phyloP scores from a whole-genome alignment of 257 asterid species.

The Gentiana dahurica region DNA sequence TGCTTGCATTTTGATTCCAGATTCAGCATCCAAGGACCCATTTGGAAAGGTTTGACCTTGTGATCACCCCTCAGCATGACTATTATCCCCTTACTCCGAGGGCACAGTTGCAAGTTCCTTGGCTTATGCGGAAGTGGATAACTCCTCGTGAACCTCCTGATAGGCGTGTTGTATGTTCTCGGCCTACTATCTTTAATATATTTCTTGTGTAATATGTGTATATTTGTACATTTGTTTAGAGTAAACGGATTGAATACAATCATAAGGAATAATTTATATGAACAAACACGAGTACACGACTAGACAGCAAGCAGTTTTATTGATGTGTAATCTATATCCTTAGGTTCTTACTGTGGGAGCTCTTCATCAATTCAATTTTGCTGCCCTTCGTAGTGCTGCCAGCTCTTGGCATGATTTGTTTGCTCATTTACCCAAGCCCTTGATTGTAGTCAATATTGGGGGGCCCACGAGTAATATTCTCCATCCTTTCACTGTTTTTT shows the following conservation, averaged over 20 bases:
- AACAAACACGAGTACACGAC: no score
- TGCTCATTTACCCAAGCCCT: slow-evolving; percentile 79
- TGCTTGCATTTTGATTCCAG: slow-evolving; percentile 33
- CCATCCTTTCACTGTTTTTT: slow-evolving; percentile 9
- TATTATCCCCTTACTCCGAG: slow-evolving; percentile 69
- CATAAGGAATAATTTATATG: no score
- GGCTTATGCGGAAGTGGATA: slow-evolving; percentile 74
- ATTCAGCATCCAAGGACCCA: slow-evolving; percentile 95
- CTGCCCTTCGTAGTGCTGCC: slow-evolving; percentile 78
- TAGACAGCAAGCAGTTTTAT: background rate
- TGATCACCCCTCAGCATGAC: slow-evolving; percentile 87
- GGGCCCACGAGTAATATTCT: slow-evolving; percentile 75
- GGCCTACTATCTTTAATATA: background rate
- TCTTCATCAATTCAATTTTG: slow-evolving; percentile 83
- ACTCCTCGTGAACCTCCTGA: slow-evolving; percentile 78
- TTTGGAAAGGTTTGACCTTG: slow-evolving; percentile 91
- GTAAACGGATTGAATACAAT: no score
- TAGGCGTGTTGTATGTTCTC: slow-evolving; percentile 57
- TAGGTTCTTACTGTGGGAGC: slow-evolving; percentile 92
- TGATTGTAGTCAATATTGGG: slow-evolving; percentile 86
- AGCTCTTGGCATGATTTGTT: slow-evolving; percentile 80
- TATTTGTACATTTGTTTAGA: background rate
- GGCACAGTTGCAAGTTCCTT: slow-evolving; percentile 80
- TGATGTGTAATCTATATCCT: background rate
- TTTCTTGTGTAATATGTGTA: background rate